These are phyloP conservation scores for Agaricus bisporus DNA, from an alignment of 768 basidiomycete species.

Conservation along the genomic window DNA sequence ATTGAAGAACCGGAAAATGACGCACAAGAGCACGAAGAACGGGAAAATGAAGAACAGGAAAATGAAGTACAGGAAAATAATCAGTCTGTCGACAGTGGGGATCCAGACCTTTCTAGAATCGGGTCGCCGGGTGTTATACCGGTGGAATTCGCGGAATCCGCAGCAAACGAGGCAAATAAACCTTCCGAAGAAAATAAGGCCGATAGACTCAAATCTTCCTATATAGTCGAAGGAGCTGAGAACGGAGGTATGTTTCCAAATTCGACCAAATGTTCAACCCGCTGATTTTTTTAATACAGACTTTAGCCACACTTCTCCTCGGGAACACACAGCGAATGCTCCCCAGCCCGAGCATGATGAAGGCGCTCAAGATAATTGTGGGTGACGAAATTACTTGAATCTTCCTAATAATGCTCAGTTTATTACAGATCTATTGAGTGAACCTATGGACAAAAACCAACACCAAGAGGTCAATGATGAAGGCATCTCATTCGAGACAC, in stretches of 20 bases:
- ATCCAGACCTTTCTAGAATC: neutral
- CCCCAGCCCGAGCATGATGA: neutral
- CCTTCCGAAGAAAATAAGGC: neutral
- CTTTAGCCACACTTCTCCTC: neutral
- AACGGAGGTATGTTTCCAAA: neutral
- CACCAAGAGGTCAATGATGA: neutral
- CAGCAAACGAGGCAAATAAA: neutral
- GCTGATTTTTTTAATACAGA: neutral
- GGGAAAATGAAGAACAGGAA: no score
- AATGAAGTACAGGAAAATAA: neutral
- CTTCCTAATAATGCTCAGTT: neutral
- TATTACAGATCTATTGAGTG: neutral
- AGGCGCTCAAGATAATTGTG: constrained; percentile 1
- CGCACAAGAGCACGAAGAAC: neutral
- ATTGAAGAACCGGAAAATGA: neutral
- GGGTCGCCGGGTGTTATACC: neutral
- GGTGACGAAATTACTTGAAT: neutral
- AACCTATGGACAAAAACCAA: neutral
- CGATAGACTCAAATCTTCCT: neutral
- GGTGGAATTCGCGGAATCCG: neutral
- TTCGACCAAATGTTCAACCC: neutral
- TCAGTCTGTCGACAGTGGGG: neutral
- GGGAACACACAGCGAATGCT: neutral
- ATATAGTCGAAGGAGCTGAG: neutral
- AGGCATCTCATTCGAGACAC: neutral